Base-by-base conservation (phyloP, 805 yeast genomes). In the Metschnikowia matae region DNA sequence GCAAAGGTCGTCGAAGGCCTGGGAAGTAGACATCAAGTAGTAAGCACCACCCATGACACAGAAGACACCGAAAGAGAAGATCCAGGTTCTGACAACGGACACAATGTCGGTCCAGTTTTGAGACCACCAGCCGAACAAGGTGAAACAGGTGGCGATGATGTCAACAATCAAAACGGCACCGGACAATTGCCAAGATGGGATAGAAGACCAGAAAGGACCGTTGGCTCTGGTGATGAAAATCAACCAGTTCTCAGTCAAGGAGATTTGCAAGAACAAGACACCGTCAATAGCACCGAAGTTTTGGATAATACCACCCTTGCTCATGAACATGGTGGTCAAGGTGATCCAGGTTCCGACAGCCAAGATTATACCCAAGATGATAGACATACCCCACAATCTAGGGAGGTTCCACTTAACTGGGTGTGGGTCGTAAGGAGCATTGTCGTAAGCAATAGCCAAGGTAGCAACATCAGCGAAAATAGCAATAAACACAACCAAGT, bases 391-490 rank as follows among this genome's bases (percentile, higher is more conserved):
- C 97, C 97, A 89, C 77, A 89, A 82, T 83, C 94, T 85, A 75
- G 96, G 96, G 66, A 87, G 76, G 85, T 90, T 89, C 97, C 97
- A 89, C 78, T 89, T 90, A 64, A 90, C 97, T 63, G 97, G 97
- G 69, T 76, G 75, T 71, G 87, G 90, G 69, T 91, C 89, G 80
- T 78, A 89, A 63, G 97, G 97, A 78, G 97, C 97, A 66, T 89
- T 89, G 77, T 89, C 97, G 80, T 89, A 89, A 73, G 97, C 97
- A 81, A 89, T 89, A 66, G 97, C 94, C 69, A 89, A 81, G 69
- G 97, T 89, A 63, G 97, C 97, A 80, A 89, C 94, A 79, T 89
- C 96, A 69, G 96, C 97, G 73, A 89, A 89, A 70, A 89, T 90
- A 62, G 97, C 97, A 84, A 89, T 88, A 84, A 89, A 89, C 66